Base-by-base conservation (phyloP, 2,329 filamentous ascomycete species). In the Phialophora tarda region DNA sequence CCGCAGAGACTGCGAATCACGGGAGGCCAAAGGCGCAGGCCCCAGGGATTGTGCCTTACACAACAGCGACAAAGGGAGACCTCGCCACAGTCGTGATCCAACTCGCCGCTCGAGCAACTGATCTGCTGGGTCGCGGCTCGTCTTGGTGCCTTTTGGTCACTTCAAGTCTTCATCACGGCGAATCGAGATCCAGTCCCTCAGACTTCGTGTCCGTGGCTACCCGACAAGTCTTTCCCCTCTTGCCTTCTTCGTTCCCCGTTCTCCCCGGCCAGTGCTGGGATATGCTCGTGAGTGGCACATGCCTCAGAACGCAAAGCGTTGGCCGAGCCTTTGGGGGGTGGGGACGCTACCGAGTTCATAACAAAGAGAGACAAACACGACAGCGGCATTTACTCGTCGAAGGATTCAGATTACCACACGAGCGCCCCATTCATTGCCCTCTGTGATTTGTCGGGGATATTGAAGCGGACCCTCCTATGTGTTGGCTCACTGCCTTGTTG, bases 121-220 rank as follows among this genome's bases (percentile, higher is more conserved):
- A 55, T 62, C 44, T 56, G 32, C 30, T 48, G 21, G 11, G 21
- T 54, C 26, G 51, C 34, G 51, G 51, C 38, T 44, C 17, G 38
- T 44, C 38, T 44, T 44, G 38, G 38, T 44, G 38, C 38, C 38
- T 44, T 44, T n/a, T 8, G 38, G 38, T 34, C 51, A 55, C 34
- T 55, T 44, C 53, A 62, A 26, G 30, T 26, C 50, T 48, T 44
- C 21, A 55, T 26, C 44, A 50, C 30, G 24, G 54, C 14, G 60
- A 61, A 67, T 69, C 68, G 63, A 65, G 65, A 68, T 70, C 57
- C 26, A 63, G 62, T 59, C 53, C 47, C n/a, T 41, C 14, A n/a
- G 23, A 28, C 47, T 28, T 47, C 34, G 30, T 44, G 54, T 24
- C 60, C 61, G 58, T 62, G 57, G 58, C 41, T 28, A 64, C 44